phyloP scores from a whole-genome alignment of 768 basidiomycete species.

The Agrocybe praecox region DNA sequence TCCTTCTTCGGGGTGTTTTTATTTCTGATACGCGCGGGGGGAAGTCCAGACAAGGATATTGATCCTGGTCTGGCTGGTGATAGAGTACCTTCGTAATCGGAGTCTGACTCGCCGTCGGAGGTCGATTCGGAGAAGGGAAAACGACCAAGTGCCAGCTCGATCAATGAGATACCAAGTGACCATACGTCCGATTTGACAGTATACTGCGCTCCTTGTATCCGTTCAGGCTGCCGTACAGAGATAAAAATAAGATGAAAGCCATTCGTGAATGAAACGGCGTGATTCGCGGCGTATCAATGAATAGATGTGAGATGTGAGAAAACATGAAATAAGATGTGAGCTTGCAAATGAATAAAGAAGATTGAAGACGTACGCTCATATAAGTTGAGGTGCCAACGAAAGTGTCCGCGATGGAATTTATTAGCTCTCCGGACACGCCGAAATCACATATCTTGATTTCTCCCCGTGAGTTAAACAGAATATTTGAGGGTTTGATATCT shows the following conservation, averaged over 20 bases:
- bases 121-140: constrained; percentile 93
- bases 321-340: constrained; percentile 5
- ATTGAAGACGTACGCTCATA: constrained; percentile 84
- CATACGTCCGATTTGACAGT: constrained; percentile 99
- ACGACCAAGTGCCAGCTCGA: constrained; percentile 94
- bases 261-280: neutral
- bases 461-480: constrained; percentile 90
- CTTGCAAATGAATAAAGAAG: constrained; percentile 9
- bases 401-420: constrained; percentile 98
- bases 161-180: constrained; percentile 96
- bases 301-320: constrained; percentile 1
- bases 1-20: constrained; percentile 67
- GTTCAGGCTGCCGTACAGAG: constrained; percentile 74
- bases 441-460: constrained; percentile 99
- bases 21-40: constrained; percentile 37
- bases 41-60: constrained; percentile 45
- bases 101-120: constrained; percentile 70
- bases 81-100: constrained; percentile 57
- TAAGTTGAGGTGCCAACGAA: constrained; percentile 99
- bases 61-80: constrained; percentile 70
- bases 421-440: constrained; percentile 97
- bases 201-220: constrained; percentile 98
- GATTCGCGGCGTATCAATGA: neutral
- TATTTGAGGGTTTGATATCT: constrained; percentile 99
- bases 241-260: constrained; percentile 10